Evolutionary conservation across 345 rosid genomes (phyloP).

Genomic region (Aegle marmelos): DNA sequence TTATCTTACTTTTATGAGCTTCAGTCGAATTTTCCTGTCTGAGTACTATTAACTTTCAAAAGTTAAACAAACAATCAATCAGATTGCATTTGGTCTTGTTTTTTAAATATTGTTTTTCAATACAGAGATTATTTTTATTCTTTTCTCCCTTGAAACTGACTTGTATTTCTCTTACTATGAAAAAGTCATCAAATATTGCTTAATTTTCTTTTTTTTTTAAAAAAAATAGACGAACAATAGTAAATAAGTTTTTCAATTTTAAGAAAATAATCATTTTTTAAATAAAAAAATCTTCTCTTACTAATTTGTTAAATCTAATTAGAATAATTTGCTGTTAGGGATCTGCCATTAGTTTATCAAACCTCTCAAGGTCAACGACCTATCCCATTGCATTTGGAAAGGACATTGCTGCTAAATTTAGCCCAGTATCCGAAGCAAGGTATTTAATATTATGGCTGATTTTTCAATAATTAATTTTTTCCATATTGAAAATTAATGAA

Average conservation of each 20-base stretch:
- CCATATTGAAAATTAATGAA: no score
- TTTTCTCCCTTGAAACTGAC: no score
- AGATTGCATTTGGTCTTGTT: no score
- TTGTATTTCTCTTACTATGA: no score
- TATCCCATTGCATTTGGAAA: conserved; percentile 61
- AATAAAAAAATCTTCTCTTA: background rate
- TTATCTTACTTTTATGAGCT: no score
- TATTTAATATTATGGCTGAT: conserved; percentile 1
- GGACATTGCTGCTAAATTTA: conserved; percentile 48
- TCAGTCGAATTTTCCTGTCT: no score
- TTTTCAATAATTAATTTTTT: background rate
- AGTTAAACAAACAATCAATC: no score
- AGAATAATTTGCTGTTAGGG: conserved; percentile 39
- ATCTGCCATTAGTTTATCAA: conserved; percentile 59
- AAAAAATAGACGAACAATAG: no score
- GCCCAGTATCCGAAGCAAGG: conserved; percentile 60
- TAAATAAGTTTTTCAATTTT: no score
- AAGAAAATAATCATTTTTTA: background rate
- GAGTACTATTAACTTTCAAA: no score
- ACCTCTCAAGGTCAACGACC: conserved; percentile 40
- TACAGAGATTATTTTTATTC: no score
- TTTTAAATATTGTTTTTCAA: background rate
- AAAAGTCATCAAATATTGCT: background rate
- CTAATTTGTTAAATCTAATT: background rate
- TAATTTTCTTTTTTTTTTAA: background rate